These are phyloP conservation scores for Cenchrus purpureus DNA, from an alignment of 176 grass and related monocot genomes.

Conservation along the genomic window DNA sequence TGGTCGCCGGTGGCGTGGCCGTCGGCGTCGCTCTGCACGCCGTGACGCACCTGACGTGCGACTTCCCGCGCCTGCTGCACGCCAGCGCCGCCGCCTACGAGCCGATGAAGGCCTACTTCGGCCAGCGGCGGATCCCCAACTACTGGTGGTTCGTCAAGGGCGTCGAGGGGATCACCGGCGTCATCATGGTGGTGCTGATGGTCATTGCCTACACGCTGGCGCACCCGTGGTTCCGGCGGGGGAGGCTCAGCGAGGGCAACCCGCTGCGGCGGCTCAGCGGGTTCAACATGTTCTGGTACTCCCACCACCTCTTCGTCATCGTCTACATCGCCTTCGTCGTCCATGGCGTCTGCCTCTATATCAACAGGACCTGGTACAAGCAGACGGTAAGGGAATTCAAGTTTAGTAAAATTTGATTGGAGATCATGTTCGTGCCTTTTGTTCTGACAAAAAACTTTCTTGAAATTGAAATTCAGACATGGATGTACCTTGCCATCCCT, in stretches of 20 bases:
- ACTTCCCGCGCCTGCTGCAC: conserved; percentile 78
- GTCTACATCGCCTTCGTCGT: conserved; percentile 72
- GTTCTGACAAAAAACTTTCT: not conserved
- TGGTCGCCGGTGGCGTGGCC: conserved; percentile 59
- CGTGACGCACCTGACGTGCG: conserved; percentile 71
- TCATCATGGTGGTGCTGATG: conserved; percentile 86
- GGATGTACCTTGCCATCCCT: conserved; percentile 93
- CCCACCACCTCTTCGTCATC: conserved; percentile 90
- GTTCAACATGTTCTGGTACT: conserved; percentile 99
- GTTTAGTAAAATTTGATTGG: not conserved
- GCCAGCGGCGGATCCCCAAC: conserved; percentile 50
- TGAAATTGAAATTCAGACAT: conserved; percentile 58
- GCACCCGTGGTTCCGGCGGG: conserved; percentile 78
- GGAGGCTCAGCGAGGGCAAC: conserved; percentile 61
- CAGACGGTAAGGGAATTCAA: conserved; percentile 61
- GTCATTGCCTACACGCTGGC: conserved; percentile 72
- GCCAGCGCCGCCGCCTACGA: conserved; percentile 66
- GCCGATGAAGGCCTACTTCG: conserved; percentile 84
- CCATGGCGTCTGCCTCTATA: conserved; percentile 84
- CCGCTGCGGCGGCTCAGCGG: conserved; percentile 59
- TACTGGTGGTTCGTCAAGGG: conserved; percentile 97
- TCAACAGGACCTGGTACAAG: conserved; percentile 78
- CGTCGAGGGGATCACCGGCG: conserved; percentile 75
- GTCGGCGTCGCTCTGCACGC: conserved; percentile 70
- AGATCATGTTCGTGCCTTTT: not conserved